phyloP scores from a whole-genome alignment of 305 asterid genomes.

The Fraxinus ornus region DNA sequence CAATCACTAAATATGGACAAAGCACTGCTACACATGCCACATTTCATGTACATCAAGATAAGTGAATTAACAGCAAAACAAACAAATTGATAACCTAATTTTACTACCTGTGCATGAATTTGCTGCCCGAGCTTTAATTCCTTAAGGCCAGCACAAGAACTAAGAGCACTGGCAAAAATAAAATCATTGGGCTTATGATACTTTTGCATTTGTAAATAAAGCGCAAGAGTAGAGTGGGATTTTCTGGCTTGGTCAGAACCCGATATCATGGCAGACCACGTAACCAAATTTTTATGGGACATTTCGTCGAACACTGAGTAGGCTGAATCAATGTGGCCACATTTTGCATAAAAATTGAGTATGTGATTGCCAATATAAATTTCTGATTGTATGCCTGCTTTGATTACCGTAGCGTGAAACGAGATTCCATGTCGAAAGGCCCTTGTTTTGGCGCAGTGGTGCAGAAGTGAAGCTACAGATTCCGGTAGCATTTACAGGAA shows the following conservation, averaged over 20 bases:
- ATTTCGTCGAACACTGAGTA: slow-evolving; percentile 56
- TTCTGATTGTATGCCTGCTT: slow-evolving; percentile 45
- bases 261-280: slow-evolving; percentile 80
- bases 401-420: slow-evolving; percentile 60
- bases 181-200: slow-evolving; percentile 57
- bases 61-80: slow-evolving; percentile 62
- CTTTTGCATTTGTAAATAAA: slow-evolving; percentile 47
- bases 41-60: slow-evolving; percentile 67
- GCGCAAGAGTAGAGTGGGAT: slow-evolving; percentile 38
- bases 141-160: slow-evolving; percentile 60
- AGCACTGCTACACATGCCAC: slow-evolving; percentile 52
- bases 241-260: slow-evolving; percentile 55
- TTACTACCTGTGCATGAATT: slow-evolving; percentile 55
- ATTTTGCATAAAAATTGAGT: slow-evolving; percentile 62
- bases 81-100: slow-evolving; percentile 41
- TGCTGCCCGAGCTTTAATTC: slow-evolving; percentile 51
- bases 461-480: slow-evolving; percentile 48
- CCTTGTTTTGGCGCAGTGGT: slow-evolving; percentile 54
- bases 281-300: slow-evolving; percentile 52
- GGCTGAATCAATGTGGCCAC: slow-evolving; percentile 45
- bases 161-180: slow-evolving; percentile 55
- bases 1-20: slow-evolving; percentile 34
- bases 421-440: slow-evolving; percentile 37
- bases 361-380: slow-evolving; percentile 43
- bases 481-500: slow-evolving; percentile 34